Evolutionary conservation across 495 filamentous ascomycete species (phyloP).

Genomic region (Penicillium ucsense): DNA sequence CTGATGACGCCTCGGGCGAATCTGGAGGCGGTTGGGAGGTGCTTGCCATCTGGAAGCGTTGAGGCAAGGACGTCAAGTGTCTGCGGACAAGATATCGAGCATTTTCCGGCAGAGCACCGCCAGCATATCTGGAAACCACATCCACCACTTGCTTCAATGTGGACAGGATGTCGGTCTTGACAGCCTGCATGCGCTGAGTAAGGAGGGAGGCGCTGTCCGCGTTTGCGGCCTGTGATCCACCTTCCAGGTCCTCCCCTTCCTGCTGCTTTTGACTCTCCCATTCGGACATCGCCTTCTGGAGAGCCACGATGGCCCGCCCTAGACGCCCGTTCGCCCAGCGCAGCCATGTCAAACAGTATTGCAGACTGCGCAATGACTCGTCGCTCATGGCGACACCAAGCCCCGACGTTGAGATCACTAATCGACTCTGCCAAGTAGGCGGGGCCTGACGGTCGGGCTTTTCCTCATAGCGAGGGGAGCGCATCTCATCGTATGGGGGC

Average conservation of each 20-base stretch:
- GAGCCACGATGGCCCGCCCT: constrained; percentile 52
- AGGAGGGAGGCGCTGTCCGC: constrained; percentile 33
- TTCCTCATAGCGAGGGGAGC: constrained; percentile 59
- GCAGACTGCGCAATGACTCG: constrained; percentile 64
- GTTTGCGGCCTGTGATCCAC: constrained; percentile 6
- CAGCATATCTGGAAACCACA: constrained; percentile 73
- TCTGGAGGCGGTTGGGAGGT: constrained; percentile 33
- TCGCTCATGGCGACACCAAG: constrained; percentile 82
- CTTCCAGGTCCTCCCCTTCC: constrained; percentile 15
- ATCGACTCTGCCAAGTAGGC: constrained; percentile 60
- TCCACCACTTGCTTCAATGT: constrained; percentile 69
- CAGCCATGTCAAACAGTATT: constrained; percentile 69
- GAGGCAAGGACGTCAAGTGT: constrained; percentile 69
- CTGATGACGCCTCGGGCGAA: constrained; percentile 24
- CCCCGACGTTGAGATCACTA: constrained; percentile 76
- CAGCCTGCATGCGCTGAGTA: constrained; percentile 52
- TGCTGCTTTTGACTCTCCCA: constrained; percentile 45
- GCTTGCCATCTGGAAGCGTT: constrained; percentile 55
- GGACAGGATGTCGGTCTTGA: constrained; percentile 63
- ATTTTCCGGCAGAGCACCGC: constrained; percentile 75
- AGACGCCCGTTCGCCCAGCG: constrained; percentile 68
- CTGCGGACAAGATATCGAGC: constrained; percentile 65
- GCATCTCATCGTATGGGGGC: constrained; percentile 70
- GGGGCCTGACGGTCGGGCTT: constrained; percentile 22
- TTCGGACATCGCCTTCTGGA: constrained; percentile 64